phyloP scores from a whole-genome alignment of 1,139 yeast species.

The Blastobotrys persicus region DNA sequence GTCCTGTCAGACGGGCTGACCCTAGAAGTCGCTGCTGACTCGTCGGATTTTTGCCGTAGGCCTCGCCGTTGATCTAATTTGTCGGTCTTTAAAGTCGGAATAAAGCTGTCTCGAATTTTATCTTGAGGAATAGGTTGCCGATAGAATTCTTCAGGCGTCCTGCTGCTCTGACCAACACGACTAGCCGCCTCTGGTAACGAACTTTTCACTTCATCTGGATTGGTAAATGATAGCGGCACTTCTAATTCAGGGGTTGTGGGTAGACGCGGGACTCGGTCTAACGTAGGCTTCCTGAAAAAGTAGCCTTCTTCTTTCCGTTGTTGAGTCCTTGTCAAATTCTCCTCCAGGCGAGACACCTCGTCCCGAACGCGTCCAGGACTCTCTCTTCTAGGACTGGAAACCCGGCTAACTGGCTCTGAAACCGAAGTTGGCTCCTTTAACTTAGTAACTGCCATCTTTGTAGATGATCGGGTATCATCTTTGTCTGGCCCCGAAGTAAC shows the following conservation, averaged over 20 bases:
- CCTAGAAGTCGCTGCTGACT: background rate
- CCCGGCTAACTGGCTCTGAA: conserved; percentile 10
- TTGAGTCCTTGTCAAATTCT: background rate
- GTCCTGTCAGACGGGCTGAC: background rate
- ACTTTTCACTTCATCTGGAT: background rate
- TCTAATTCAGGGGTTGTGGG: conserved; percentile 7
- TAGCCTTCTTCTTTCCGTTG: conserved; percentile 6
- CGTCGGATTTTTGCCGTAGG: background rate
- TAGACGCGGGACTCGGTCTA: background rate
- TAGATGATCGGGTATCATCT: background rate
- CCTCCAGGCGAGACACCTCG: conserved; percentile 12
- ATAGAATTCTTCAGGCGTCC: background rate
- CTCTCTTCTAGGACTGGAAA: conserved; percentile 8
- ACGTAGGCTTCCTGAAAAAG: conserved; percentile 4
- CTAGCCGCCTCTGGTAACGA: background rate
- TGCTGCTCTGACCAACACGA: background rate
- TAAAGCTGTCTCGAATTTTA: background rate
- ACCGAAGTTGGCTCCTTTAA: background rate
- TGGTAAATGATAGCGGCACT: background rate
- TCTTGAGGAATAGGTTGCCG: background rate
- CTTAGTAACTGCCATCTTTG: background rate
- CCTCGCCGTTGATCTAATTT: background rate
- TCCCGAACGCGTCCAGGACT: conserved; percentile 7
- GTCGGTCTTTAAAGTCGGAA: background rate
- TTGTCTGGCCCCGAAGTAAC: background rate